Evolutionary conservation across 164 flowering plant species (phyloP).

Genomic region (Tetrastigma voinierianum): DNA sequence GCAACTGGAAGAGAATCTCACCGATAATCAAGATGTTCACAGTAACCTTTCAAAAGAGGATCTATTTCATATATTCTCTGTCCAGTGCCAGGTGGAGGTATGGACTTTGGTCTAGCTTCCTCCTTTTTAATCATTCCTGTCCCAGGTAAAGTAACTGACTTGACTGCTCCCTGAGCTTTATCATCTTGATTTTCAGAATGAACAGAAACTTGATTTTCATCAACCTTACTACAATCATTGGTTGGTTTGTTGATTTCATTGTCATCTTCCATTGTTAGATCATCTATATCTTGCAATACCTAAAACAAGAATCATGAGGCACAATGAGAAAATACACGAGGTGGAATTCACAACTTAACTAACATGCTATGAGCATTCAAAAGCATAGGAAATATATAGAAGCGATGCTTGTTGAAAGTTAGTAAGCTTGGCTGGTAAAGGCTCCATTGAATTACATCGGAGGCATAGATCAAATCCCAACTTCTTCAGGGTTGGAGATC

Average conservation of each 20-base stretch:
- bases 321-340: background rate
- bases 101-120: conserved; percentile 30
- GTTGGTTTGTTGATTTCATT: conserved; percentile 12
- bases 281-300: conserved; percentile 32
- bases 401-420: too few relatives aligned
- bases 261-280: conserved; percentile 27
- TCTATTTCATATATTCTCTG: conserved; percentile 84
- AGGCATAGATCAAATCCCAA: too few relatives aligned
- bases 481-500: too few relatives aligned
- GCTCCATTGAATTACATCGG: too few relatives aligned
- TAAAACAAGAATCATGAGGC: conserved; percentile 19
- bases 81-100: conserved; percentile 86
- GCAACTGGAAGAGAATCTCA: conserved; percentile 27
- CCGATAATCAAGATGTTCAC: conserved; percentile 88
- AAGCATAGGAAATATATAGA: background rate
- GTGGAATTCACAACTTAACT: background rate
- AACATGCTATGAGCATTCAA: background rate
- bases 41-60: conserved; percentile 47
- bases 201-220: conserved; percentile 23
- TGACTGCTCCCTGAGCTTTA: conserved; percentile 16
- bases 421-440: too few relatives aligned
- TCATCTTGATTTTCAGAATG: conserved; percentile 19
- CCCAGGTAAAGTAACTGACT: conserved; percentile 17
- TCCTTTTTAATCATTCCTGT: conserved; percentile 19
- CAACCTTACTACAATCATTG: conserved; percentile 11